Evolutionary conservation across 2,329 filamentous ascomycete species (phyloP).

Genomic region (Neonectria neomacrospora): DNA sequence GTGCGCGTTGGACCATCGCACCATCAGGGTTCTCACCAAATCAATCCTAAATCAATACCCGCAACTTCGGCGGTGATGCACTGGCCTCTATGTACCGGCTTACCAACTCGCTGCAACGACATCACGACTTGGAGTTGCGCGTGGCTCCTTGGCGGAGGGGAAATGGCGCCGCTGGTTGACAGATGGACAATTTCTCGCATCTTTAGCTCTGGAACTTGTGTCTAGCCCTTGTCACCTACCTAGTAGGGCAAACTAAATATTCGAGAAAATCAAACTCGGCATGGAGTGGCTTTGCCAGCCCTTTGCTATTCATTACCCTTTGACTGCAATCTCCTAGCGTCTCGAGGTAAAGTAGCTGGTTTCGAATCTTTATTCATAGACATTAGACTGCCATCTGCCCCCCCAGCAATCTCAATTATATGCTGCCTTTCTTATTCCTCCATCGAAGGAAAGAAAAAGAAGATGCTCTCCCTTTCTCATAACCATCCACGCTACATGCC

Average conservation of each 20-base stretch:
- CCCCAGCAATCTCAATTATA: background rate
- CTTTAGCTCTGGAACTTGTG: background rate
- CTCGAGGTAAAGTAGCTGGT: background rate
- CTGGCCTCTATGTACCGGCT: background rate
- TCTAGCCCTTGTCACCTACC: background rate
- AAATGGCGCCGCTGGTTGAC: background rate
- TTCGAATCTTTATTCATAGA: background rate
- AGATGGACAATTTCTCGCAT: conserved; percentile 23
- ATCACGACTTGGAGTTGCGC: conserved; percentile 3
- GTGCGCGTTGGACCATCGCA: conserved; percentile 26
- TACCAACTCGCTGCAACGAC: conserved; percentile 5
- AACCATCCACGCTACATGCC: background rate
- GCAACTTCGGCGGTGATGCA: background rate
- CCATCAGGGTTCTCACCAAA: conserved; percentile 44
- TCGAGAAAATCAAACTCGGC: background rate
- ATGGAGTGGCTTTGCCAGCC: background rate
- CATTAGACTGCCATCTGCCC: background rate
- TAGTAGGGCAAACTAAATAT: background rate
- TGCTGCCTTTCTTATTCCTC: background rate
- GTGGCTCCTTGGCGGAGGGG: background rate
- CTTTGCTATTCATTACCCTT: background rate
- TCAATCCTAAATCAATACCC: conserved; percentile 10
- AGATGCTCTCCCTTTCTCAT: no score
- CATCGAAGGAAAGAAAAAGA: background rate
- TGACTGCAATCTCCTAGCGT: background rate